phyloP scores from a whole-genome alignment of 2,329 filamentous ascomycete genomes.

The Blastomyces gilchristii region DNA sequence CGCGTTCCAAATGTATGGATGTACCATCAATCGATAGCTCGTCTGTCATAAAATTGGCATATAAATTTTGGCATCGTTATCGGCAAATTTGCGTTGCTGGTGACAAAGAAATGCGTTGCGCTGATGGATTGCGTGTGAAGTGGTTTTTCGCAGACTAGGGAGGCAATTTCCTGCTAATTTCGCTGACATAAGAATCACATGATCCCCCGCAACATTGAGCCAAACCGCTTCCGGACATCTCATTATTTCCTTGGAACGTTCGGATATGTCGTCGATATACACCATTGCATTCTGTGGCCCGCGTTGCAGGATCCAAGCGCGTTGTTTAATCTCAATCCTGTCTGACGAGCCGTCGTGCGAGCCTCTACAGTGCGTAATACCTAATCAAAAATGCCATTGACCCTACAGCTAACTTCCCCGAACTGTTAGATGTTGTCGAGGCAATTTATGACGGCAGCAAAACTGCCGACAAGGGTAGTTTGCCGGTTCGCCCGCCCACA shows the following conservation, averaged over 20 bases:
- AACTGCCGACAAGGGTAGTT: constrained; percentile 28
- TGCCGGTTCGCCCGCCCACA: constrained; percentile 22
- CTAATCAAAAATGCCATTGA: neutral
- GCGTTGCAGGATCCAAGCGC: neutral
- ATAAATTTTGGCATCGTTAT: constrained; percentile 38
- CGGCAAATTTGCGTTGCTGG: constrained; percentile 32
- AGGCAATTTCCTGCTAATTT: constrained; percentile 23
- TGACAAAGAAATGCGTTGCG: constrained; percentile 24
- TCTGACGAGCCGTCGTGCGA: constrained; percentile 3
- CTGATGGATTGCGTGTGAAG: constrained; percentile 29
- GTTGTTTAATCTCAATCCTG: neutral
- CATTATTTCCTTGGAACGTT: neutral
- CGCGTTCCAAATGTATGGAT: constrained; percentile 26
- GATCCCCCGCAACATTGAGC: neutral
- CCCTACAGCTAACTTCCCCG: constrained; percentile 17
- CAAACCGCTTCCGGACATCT: neutral
- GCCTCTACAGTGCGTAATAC: constrained; percentile 8
- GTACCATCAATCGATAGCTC: constrained; percentile 34
- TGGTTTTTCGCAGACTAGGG: constrained; percentile 27
- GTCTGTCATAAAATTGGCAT: constrained; percentile 24
- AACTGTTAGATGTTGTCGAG: constrained; percentile 35
- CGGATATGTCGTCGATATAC: neutral
- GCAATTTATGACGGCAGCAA: constrained; percentile 34
- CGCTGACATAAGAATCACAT: constrained; percentile 25
- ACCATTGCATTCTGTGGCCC: neutral